phyloP scores from a whole-genome alignment of 1,284 basidiomycete species.

The Neolentinus lepideus region DNA sequence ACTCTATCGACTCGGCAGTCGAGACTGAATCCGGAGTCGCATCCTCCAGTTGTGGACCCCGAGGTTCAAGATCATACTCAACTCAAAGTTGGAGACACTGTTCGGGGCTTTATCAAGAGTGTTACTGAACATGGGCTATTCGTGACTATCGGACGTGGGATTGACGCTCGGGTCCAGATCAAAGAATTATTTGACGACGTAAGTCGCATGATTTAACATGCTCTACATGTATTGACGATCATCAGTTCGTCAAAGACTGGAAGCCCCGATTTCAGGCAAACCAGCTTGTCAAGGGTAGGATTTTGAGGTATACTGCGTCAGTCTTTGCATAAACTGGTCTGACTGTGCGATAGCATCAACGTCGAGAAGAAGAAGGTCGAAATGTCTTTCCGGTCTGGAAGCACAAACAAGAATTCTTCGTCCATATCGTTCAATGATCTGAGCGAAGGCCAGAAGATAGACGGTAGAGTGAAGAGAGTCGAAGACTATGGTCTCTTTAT shows the following conservation, averaged over 20 bases:
- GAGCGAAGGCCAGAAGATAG: conserved; percentile 68
- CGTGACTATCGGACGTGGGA: conserved; percentile 74
- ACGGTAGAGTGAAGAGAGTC: conserved; percentile 69
- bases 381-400: conserved; percentile 72
- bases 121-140: conserved; percentile 88
- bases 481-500: conserved; percentile 93
- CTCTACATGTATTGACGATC: conserved; percentile 6
- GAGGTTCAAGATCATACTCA: conserved; percentile 63
- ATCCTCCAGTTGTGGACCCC: conserved; percentile 52
- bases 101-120: conserved; percentile 88
- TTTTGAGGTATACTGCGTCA: conserved; percentile 50
- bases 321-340: conserved; percentile 9
- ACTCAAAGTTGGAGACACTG: conserved; percentile 64
- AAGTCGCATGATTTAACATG: conserved; percentile 8
- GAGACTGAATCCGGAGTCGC: conserved; percentile 45
- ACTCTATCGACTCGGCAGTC: conserved; percentile 78
- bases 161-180: conserved; percentile 92
- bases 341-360: conserved; percentile 47
- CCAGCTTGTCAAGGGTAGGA: conserved; percentile 83
- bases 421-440: conserved; percentile 52
- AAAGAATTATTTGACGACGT: conserved; percentile 90
- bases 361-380: conserved; percentile 72
- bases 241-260: conserved; percentile 93
- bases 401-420: conserved; percentile 36
- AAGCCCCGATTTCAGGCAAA: conserved; percentile 74